Conservation (phyloP, 2,329 filamentous ascomycete species). For the Lachnellula cervina region DNA sequence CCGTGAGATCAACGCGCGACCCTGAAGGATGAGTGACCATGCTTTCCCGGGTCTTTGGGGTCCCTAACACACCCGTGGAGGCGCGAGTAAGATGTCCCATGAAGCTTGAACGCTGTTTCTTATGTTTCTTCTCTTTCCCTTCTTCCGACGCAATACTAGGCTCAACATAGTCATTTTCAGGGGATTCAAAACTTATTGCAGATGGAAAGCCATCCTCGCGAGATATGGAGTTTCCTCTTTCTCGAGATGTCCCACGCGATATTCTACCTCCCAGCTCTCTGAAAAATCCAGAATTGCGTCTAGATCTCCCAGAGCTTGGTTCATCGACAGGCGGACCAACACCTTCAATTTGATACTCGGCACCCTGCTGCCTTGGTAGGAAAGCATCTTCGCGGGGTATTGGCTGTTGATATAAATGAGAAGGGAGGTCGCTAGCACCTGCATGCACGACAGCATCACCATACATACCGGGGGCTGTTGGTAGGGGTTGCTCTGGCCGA, state of each 20-base stretch:
- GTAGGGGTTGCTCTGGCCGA: conserved; percentile 22
- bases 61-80: conserved; percentile 18
- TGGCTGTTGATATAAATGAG: conserved; percentile 26
- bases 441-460: conserved; percentile 2
- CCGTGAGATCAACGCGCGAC: conserved; percentile 27
- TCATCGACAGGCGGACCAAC: conserved; percentile 35
- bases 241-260: conserved; percentile 25
- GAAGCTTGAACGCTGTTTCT: conserved; percentile 38
- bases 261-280: conserved; percentile 47
- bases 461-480: conserved; percentile 13
- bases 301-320: conserved; percentile 25
- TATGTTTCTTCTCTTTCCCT: conserved; percentile 28
- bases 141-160: conserved; percentile 39
- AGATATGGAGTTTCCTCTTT: conserved; percentile 20
- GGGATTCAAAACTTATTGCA: conserved; percentile 9
- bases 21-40: conserved; percentile 27
- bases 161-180: conserved; percentile 39
- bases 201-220: conserved; percentile 9
- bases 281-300: conserved; percentile 42
- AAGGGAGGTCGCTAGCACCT: conserved; percentile 22
- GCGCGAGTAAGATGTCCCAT: conserved; percentile 30
- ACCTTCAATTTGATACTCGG: conserved; percentile 36
- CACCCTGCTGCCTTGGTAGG: conserved; percentile 37
- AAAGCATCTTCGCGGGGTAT: conserved; percentile 30
- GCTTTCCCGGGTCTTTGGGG: conserved; percentile 31